Evolutionary conservation across 129 eudicot species (phyloP).

Genomic region (Heracleum sosnowskyi): DNA sequence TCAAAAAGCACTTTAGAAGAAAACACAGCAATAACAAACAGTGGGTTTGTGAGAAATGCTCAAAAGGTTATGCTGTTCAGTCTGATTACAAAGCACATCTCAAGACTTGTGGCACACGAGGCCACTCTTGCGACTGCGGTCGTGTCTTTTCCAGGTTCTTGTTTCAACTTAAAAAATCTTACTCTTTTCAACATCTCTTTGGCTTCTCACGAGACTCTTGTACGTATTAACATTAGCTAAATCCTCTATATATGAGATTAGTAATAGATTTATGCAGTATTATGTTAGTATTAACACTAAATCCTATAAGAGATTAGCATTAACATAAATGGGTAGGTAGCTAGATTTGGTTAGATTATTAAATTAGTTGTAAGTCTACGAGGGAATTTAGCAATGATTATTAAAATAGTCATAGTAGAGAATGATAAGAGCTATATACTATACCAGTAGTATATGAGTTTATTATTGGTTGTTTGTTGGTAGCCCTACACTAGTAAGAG

Average conservation of each 20-base stretch:
- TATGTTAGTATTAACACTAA: not conserved
- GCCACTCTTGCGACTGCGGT: conserved; percentile 87
- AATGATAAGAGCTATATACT: not conserved
- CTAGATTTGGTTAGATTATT: conserved; percentile 17
- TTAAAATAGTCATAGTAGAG: conserved; percentile 6
- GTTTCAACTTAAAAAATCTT: no score
- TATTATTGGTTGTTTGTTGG: conserved; percentile 22
- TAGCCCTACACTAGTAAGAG: conserved; percentile 30
- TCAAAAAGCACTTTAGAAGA: conserved; percentile 58
- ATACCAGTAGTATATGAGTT: not conserved
- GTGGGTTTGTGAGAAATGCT: conserved; percentile 66
- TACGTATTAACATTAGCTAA: no score
- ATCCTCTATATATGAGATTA: not conserved
- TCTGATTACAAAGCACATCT: conserved; percentile 81
- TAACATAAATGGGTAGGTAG: conserved; percentile 16
- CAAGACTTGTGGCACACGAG: conserved; percentile 76
- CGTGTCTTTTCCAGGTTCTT: conserved; percentile 70
- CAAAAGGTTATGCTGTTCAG: conserved; percentile 80
- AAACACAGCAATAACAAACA: conserved; percentile 76
- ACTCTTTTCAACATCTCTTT: no score
- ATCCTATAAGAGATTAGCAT: no score
- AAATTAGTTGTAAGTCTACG: not conserved
- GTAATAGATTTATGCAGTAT: no score
- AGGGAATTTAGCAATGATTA: not conserved
- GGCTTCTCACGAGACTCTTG: no score